Evolutionary conservation across 2,329 filamentous ascomycete species (phyloP), one percentile per base, ranked within the genome.

Genomic region (Neocatenulostroma microsporum): DNA sequence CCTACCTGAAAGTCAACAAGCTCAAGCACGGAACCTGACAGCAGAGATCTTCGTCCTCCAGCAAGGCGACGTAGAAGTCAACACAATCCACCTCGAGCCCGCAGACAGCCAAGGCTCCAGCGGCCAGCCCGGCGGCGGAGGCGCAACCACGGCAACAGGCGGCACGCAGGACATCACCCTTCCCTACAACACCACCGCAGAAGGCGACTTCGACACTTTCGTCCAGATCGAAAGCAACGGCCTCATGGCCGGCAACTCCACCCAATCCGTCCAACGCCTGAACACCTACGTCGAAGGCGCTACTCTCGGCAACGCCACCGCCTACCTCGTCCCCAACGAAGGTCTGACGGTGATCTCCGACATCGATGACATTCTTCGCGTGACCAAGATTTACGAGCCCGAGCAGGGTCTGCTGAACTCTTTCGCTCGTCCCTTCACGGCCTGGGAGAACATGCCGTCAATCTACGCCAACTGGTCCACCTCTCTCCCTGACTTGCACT

Each of bases 361-460:
- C 51, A 84, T 88, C 43, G 83, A 87, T 48, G 84, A 88, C 53
- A 85, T 86, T 40, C 71, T 87, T 0, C 77, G 83, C n/a, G 64
- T 87, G 2, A 88, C 83, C 38, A 84, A 85, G 60, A 88, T 88
- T 55, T 88, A 84, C 57, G 61, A 82, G 31, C 83, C 83, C 0
- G 75, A 78, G 46, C 73, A 87, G 54, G 84, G 83, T 4, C 66
- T 88, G 0, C 66, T 87, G 9, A 88, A 88, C 62, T 79, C 81
- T 0, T 87, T 88, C 51, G 82, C 82, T 0, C 72, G 75, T 3
- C 68, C 79, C 0, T 88, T 84, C 55, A 72, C 68, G 0, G 69
- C 74, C 0, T 88, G 83, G 83, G 68, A 80, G 68, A 81, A 87
- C 60, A 88, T 88, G 84, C 82, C 82, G 0, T 69, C 78, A 2